phyloP scores from a whole-genome alignment of 2,329 filamentous ascomycete genomes.

The Curvularia sp. region DNA sequence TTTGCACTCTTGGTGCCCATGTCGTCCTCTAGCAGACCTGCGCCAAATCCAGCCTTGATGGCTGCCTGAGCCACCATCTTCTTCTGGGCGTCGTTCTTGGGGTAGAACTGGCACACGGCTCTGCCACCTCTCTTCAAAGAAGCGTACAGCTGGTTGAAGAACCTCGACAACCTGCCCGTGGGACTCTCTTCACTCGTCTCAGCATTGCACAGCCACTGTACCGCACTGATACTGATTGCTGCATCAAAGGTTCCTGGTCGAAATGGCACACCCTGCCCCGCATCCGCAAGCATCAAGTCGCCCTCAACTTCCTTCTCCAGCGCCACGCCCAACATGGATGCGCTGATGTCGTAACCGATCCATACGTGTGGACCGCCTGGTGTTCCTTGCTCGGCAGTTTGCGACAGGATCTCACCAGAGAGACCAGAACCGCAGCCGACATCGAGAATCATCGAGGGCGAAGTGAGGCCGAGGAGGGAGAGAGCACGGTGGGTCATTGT shows the following conservation, averaged over 20 bases:
- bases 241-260: slow-evolving; percentile 92
- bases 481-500: slow-evolving; percentile 94
- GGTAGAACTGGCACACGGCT: slow-evolving; percentile 97
- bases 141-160: slow-evolving; percentile 93
- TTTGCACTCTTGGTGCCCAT: slow-evolving; percentile 96
- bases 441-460: slow-evolving; percentile 89
- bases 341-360: slow-evolving; percentile 96
- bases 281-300: slow-evolving; percentile 91
- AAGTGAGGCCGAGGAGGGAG: slow-evolving; percentile 80
- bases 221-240: slow-evolving; percentile 89
- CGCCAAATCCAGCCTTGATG: slow-evolving; percentile 92
- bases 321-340: slow-evolving; percentile 96
- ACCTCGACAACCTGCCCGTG: slow-evolving; percentile 77
- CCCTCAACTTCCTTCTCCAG: slow-evolving; percentile 91
- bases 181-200: slow-evolving; percentile 86
- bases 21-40: slow-evolving; percentile 93
- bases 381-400: slow-evolving; percentile 67
- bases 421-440: slow-evolving; percentile 96
- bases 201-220: slow-evolving; percentile 99
- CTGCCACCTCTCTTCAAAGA: slow-evolving; percentile 81
- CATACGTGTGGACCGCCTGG: slow-evolving; percentile 84
- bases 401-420: slow-evolving; percentile 89
- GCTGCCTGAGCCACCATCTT: slow-evolving; percentile 91
- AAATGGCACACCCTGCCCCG: slow-evolving; percentile 94
- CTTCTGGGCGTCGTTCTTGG: slow-evolving; percentile 90